Evolutionary conservation across 805 yeast species (phyloP).

Genomic region (Saccharomycopsis sp.): DNA sequence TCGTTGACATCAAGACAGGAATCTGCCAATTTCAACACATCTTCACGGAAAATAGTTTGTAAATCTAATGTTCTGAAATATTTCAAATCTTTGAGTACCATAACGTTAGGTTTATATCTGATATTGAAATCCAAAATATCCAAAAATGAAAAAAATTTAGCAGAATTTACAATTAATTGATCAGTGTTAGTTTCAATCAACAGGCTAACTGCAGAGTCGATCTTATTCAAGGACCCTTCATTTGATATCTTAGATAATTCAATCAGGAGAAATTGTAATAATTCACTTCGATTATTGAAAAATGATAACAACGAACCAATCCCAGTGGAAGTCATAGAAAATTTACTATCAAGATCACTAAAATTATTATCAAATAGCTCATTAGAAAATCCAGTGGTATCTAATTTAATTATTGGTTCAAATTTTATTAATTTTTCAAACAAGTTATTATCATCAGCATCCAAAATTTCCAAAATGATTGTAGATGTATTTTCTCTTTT

Average conservation of each 20-base stretch:
- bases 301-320: conserved; percentile 55
- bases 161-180: conserved; percentile 41
- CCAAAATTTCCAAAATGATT: conserved; percentile 44
- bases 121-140: conserved; percentile 61
- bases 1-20: neutral
- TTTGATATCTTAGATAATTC: conserved; percentile 58
- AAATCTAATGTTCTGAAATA: conserved; percentile 33
- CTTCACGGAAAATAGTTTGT: conserved; percentile 36
- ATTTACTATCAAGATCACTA: conserved; percentile 19
- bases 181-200: conserved; percentile 41
- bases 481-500: conserved; percentile 48
- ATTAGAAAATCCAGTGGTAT: conserved; percentile 4
- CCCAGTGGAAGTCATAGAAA: conserved; percentile 21
- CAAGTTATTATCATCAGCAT: conserved; percentile 34
- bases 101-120: conserved; percentile 34
- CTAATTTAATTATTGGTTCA: conserved; percentile 5
- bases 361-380: conserved; percentile 6
- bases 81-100: conserved; percentile 22
- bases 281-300: conserved; percentile 49
- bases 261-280: conserved; percentile 59
- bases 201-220: conserved; percentile 43
- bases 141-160: conserved; percentile 60
- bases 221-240: conserved; percentile 42
- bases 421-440: conserved; percentile 24
- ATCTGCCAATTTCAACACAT: conserved; percentile 29